Base-by-base conservation (phyloP, 1,139 yeast genomes). In the Keqinozyma sinolaborantium region DNA sequence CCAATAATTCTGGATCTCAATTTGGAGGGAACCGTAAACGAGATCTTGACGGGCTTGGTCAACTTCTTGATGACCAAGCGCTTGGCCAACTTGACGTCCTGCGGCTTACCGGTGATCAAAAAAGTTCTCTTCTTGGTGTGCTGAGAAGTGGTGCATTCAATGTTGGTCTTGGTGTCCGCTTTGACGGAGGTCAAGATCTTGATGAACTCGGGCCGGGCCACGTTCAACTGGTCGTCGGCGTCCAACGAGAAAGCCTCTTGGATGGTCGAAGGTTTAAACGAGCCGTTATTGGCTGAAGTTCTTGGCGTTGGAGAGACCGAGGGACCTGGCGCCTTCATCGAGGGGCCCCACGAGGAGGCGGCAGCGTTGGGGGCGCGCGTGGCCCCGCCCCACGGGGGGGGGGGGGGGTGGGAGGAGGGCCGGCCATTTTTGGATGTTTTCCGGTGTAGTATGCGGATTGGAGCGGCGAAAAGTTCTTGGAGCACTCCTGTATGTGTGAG, bases 1-100 rank as follows among this genome's bases (percentile, higher is more conserved):
- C 99, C 99, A 60, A 94, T 88, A 41, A 94, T 77, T 36, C 77
- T 74, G 3, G 95, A 74, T 57, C 95, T 78, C 33, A 87, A 73
- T 45, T 77, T 76, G 16, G 92, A 75, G 25, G 98, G 97, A 35
- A 92, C 77, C 28, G 69, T 59, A 52, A 92, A 74, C 25, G 69
- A 59, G 30, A 76, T 63, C 11, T 64, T 64, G 34, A 85, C 77
- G 29, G 94, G 90, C 56, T 83, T 83, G 24, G 95, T 81, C 53
- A 92, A 72, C 46, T 79, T 83, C 51, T 79, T 80, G 40, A 84
- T 73, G 35, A 94, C 74, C 45, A 84, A 84, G 41, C 88, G 73
- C 58, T 80, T 82, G 39, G 95, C 97, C 29, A 61, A 63, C 40
- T 69, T 73, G 35, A 88, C 94, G 37, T 77, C 77, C 16, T 68